Evolutionary conservation across 345 rosid genomes (phyloP), one percentile per base, ranked within the genome.

Genomic region (Acer yangbiense): DNA sequence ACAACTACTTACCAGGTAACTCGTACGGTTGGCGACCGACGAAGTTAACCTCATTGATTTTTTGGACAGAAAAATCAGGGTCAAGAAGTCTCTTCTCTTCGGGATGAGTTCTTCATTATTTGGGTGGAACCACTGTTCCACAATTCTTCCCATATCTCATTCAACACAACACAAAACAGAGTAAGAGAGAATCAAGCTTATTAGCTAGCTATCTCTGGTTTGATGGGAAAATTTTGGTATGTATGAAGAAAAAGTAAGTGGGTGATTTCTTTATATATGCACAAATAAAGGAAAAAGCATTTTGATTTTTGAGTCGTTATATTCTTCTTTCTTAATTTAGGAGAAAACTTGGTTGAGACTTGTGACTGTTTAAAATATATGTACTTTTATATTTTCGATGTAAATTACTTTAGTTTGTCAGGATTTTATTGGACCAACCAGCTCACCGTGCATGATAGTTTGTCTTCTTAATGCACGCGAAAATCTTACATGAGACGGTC

Each of bases 1-100:
- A 54, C 21, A 3, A 12, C 3, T 5, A 62, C 85, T 79, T 76
- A 86, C 90, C 66, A 50, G 83, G 84, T 60, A 87, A 69, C 0
- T 44, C 68, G 13, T 12, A 13, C 3, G 90, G 90, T 0, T 84
- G 80, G 57, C 3, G 48, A 2, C 27, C 44, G 65, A 66, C 44
- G 20, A 76, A 57, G 65, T 81, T 69, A 21, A 60, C 21, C 23
- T 72, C 76, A 23, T 18, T 1, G 3, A 78, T 74, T n/a, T 9
- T 1, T 21, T 60, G 69, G 16, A 72, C 76, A 0, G 11, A 50
- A 50, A 27, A 54, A 79, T 43, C 55, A 3, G 13, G 29, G 65
- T 82, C 76, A 3, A 41, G 7, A 29, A 29, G 32, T 29, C 32
- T 41, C 7, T 6, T 7, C 8, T 41, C 44, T 41, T 41, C 44